phyloP scores from a whole-genome alignment of 306 rosid species.

The Neltuma alba region DNA sequence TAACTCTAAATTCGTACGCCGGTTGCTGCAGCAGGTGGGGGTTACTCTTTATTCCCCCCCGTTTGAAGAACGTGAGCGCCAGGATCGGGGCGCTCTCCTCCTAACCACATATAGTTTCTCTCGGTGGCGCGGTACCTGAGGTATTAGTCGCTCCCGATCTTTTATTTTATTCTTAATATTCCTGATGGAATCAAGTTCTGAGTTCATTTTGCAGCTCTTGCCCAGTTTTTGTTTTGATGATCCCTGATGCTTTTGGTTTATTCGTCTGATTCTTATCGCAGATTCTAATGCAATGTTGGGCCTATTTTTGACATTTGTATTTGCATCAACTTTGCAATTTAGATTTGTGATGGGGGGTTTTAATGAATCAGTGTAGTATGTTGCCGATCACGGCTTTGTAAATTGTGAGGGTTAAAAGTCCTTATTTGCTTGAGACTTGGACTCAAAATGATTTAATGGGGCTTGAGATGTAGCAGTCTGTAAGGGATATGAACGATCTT shows the following conservation, averaged over 20 bases:
- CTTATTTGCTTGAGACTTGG: background rate
- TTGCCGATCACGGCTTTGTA: slow-evolving; percentile 12
- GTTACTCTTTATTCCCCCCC: slow-evolving; percentile 11
- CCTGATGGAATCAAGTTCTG: background rate
- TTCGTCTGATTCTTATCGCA: background rate
- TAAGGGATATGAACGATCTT: background rate
- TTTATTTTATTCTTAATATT: background rate
- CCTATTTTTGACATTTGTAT: background rate
- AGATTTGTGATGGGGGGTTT: background rate
- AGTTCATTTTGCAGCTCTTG: background rate
- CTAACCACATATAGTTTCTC: background rate
- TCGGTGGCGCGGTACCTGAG: background rate
- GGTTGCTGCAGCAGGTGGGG: background rate
- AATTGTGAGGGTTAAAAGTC: slow-evolving; percentile 13
- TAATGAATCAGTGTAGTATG: background rate
- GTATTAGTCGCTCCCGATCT: slow-evolving; percentile 33
- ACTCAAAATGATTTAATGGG: background rate
- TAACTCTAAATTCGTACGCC: background rate
- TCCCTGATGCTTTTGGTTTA: slow-evolving; percentile 1
- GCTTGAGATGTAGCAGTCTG: background rate
- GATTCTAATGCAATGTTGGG: background rate
- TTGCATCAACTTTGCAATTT: background rate
- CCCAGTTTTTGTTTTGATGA: background rate
- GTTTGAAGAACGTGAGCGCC: slow-evolving; percentile 42
- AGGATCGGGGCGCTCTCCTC: slow-evolving; percentile 36